Percentiles rank a stretch among this genome's conserved stretches.
phyloP scores from a whole-genome alignment of 1,284 basidiomycete genomes.

The Cutaneotrichosporon arboriforme region DNA sequence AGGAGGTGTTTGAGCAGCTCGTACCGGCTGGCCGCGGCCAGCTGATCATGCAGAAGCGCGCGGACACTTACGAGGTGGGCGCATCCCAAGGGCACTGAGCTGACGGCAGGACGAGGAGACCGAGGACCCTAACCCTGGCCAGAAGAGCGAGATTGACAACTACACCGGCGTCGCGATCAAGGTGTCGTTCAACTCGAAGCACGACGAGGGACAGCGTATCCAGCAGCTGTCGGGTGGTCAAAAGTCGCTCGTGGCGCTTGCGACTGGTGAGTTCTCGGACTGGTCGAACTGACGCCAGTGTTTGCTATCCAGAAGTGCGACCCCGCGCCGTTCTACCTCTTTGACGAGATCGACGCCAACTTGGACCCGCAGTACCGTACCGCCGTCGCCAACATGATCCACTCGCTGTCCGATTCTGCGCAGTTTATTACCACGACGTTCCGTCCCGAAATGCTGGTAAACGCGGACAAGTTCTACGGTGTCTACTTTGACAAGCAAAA shows the following conservation, averaged over 20 bases:
- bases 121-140: conserved; percentile 41
- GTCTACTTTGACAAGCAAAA: conserved; percentile 98
- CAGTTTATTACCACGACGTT: conserved; percentile 99
- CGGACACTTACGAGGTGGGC: conserved; percentile 55
- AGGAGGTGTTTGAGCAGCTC: conserved; percentile 94
- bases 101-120: conserved; percentile 43
- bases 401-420: conserved; percentile 73
- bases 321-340: conserved; percentile 98
- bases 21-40: conserved; percentile 88
- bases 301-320: conserved; percentile 99
- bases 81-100: not conserved
- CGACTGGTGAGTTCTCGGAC: conserved; percentile 59
- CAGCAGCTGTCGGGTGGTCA: conserved; percentile 97
- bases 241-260: conserved; percentile 93
- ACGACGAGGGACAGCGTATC: conserved; percentile 90
- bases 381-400: conserved; percentile 97
- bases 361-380: conserved; percentile 96
- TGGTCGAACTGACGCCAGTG: conserved; percentile 52
- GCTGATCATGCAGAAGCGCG: conserved; percentile 82
- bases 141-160: conserved; percentile 76
- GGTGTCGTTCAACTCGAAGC: conserved; percentile 98
- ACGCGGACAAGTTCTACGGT: conserved; percentile 96
- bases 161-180: conserved; percentile 96
- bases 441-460: conserved; percentile 77
- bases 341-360: conserved; percentile 99